These are phyloP conservation scores for Vitis riparia DNA, from an alignment of 164 flowering plant genomes.

Conservation along the genomic window DNA sequence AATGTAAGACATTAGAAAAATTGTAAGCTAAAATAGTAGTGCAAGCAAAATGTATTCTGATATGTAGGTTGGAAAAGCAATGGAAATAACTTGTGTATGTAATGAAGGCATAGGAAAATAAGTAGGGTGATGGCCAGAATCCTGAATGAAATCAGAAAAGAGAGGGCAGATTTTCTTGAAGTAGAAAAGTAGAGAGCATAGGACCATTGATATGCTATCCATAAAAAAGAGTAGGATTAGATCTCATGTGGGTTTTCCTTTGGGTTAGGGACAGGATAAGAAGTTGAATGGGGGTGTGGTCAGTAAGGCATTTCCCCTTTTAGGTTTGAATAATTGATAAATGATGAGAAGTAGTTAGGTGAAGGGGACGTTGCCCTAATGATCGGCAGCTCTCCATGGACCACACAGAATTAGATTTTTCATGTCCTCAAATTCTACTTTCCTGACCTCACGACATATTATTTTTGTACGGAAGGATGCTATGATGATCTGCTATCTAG, in stretches of 20 bases:
- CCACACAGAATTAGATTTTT: not conserved
- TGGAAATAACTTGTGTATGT: not conserved
- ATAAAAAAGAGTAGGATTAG: conserved; percentile 22
- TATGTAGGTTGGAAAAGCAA: conserved; percentile 6
- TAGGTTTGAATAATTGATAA: not conserved
- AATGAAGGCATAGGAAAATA: not conserved
- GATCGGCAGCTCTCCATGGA: not conserved
- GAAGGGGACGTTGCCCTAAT: conserved; percentile 10
- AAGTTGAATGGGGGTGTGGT: conserved; percentile 25
- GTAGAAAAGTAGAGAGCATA: conserved; percentile 10
- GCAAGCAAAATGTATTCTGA: conserved; percentile 2
- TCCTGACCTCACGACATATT: no score
- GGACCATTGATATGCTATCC: conserved; percentile 29
- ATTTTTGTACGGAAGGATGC: not conserved
- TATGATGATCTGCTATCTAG: not conserved
- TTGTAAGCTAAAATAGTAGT: not conserved
- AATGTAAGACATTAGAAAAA: not conserved
- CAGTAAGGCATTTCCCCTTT: conserved; percentile 6
- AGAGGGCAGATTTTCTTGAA: conserved; percentile 5
- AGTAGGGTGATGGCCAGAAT: conserved; percentile 6
- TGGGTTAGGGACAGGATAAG: conserved; percentile 41
- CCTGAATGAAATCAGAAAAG: conserved; percentile 4
- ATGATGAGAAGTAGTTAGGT: conserved; percentile 13
- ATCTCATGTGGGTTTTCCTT: conserved; percentile 41
- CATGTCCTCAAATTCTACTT: not conserved